Conservation (phyloP, 1,284 basidiomycete species). For the Ustilago curta region DNA sequence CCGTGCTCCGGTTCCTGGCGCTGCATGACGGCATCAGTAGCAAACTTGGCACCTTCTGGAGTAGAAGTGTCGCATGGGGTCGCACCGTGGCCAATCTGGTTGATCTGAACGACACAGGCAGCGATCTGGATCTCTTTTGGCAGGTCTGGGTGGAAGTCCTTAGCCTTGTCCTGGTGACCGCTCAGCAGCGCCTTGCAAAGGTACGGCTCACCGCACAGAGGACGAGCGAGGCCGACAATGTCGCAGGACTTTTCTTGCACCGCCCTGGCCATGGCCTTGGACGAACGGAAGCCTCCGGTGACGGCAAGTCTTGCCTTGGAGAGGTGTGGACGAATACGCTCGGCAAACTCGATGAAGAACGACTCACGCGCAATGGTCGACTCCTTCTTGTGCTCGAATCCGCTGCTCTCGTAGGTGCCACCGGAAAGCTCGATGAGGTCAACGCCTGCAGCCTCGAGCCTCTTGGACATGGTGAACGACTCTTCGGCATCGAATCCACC, state of each 20-base stretch:
- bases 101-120: constrained; percentile 48
- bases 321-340: constrained; percentile 59
- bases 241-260: constrained; percentile 55
- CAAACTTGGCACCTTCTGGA: constrained; percentile 52
- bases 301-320: constrained; percentile 75
- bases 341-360: constrained; percentile 71
- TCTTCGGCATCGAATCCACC: constrained; percentile 72
- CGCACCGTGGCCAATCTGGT: constrained; percentile 33
- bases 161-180: constrained; percentile 36
- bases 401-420: constrained; percentile 84
- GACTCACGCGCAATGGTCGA: constrained; percentile 71
- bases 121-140: constrained; percentile 40
- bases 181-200: constrained; percentile 49
- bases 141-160: constrained; percentile 32
- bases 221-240: constrained; percentile 50
- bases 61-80: constrained; percentile 39
- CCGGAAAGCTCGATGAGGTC: constrained; percentile 90
- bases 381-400: constrained; percentile 70
- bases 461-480: constrained; percentile 76
- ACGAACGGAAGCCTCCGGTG: constrained; percentile 82
- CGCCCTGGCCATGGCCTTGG: constrained; percentile 75
- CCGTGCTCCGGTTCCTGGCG: constrained; percentile 35
- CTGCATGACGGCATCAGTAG: constrained; percentile 32
- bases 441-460: constrained; percentile 69
- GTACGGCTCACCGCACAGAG: constrained; percentile 44